These are phyloP conservation scores for Saccharomycopsis phalli DNA, from an alignment of 1,139 yeast species.

Conservation along the genomic window DNA sequence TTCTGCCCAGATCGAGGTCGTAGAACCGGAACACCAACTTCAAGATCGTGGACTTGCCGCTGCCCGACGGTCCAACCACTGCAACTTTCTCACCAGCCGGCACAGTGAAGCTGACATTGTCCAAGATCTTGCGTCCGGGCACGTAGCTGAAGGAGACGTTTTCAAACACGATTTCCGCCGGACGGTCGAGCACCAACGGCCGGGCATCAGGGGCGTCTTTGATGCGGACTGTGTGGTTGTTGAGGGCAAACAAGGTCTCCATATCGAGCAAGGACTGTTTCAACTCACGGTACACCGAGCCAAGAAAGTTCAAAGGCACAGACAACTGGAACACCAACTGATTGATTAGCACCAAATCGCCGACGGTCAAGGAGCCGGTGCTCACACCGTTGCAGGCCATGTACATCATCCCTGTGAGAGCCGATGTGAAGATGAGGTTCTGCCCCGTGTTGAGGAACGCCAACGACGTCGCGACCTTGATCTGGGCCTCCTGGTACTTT, in stretches of 20 bases:
- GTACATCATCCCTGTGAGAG: slow-evolving; percentile 95
- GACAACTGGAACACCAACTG: slow-evolving; percentile 93
- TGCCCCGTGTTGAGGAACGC: slow-evolving; percentile 91
- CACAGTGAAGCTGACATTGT: slow-evolving; percentile 72
- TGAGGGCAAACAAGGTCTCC: slow-evolving; percentile 83
- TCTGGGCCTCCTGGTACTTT: slow-evolving; percentile 71
- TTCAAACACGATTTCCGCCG: slow-evolving; percentile 77
- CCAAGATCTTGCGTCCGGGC: slow-evolving; percentile 76
- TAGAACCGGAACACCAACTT: slow-evolving; percentile 82
- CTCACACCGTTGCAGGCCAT: slow-evolving; percentile 97
- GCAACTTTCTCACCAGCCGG: slow-evolving; percentile 92
- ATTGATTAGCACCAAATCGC: slow-evolving; percentile 91
- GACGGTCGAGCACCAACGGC: slow-evolving; percentile 38
- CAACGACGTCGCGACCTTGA: slow-evolving; percentile 85
- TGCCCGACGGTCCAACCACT: slow-evolving; percentile 90
- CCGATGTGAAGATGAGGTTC: slow-evolving; percentile 80
- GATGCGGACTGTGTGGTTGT: slow-evolving; percentile 63
- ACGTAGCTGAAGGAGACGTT: slow-evolving; percentile 92
- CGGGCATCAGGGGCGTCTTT: slow-evolving; percentile 53
- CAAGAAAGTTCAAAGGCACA: slow-evolving; percentile 87
- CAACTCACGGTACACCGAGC: slow-evolving; percentile 90
- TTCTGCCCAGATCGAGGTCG: slow-evolving; percentile 71
- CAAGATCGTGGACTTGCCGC: slow-evolving; percentile 88
- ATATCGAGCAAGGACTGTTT: slow-evolving; percentile 87
- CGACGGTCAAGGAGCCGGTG: slow-evolving; percentile 75